Conservation (phyloP, 768 basidiomycete species). For the Leccinum arenicola region DNA sequence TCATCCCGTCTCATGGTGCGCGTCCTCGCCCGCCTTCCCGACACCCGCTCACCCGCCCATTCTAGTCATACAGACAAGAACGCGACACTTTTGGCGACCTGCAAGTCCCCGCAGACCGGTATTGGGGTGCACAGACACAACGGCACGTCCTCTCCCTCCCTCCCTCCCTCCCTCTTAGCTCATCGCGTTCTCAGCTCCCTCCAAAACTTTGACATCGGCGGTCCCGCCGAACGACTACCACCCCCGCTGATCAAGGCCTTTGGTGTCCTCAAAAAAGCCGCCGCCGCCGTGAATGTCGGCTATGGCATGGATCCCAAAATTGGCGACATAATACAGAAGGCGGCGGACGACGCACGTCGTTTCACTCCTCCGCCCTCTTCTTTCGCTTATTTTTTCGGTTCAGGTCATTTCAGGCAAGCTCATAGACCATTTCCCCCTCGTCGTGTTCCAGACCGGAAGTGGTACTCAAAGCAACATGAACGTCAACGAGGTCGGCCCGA, state of each 20-base stretch:
- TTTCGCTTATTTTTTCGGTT: slow-evolving; percentile 4
- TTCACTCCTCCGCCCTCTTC: background rate
- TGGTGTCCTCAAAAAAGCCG: slow-evolving; percentile 96
- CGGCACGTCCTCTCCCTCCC: slow-evolving; percentile 44
- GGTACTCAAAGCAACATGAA: slow-evolving; percentile 99
- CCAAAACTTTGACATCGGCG: slow-evolving; percentile 98
- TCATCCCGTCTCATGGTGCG: slow-evolving; percentile 38
- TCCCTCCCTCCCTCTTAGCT: background rate
- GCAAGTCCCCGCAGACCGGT: slow-evolving; percentile 80
- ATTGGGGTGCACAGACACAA: slow-evolving; percentile 99
- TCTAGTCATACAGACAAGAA: slow-evolving; percentile 68
- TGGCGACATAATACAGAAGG: slow-evolving; percentile 84
- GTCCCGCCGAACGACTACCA: slow-evolving; percentile 88
- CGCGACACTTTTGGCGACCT: slow-evolving; percentile 96
- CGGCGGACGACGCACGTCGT: slow-evolving; percentile 82
- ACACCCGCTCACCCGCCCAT: slow-evolving; percentile 23
- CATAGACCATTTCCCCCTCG: slow-evolving; percentile 93
- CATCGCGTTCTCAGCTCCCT: slow-evolving; percentile 57
- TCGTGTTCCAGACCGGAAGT: slow-evolving; percentile 98
- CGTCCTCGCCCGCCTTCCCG: background rate
- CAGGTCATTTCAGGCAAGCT: slow-evolving; percentile 96
- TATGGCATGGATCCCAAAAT: slow-evolving; percentile 92
- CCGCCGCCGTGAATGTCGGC: slow-evolving; percentile 80
- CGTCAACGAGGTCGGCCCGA: slow-evolving; percentile 78
- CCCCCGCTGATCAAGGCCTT: slow-evolving; percentile 97